Conservation (phyloP, 306 rosid genomes). For the Sophora flavescens region DNA sequence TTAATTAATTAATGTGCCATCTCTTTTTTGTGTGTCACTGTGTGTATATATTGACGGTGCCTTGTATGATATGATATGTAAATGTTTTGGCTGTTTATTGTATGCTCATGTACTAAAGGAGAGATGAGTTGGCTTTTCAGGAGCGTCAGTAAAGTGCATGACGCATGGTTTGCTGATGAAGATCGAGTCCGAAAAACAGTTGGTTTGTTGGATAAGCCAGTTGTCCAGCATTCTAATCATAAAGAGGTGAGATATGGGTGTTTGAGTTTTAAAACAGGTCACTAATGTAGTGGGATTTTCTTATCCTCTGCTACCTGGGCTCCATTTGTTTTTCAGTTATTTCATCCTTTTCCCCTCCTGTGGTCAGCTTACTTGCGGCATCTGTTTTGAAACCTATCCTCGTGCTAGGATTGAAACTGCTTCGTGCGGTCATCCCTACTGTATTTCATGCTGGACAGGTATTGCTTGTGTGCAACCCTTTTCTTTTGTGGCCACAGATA, state of each 20-base stretch:
- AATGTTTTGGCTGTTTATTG: conserved; percentile 14
- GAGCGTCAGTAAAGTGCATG: conserved; percentile 74
- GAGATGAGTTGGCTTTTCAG: conserved; percentile 46
- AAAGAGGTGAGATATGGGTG: conserved; percentile 53
- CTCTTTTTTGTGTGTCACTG: background rate
- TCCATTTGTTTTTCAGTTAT: conserved; percentile 12
- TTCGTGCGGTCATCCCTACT: conserved; percentile 79
- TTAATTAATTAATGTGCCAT: background rate
- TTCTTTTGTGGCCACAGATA: conserved; percentile 10
- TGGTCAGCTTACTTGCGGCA: conserved; percentile 70
- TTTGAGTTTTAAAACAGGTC: conserved; percentile 29
- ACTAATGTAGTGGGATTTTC: background rate
- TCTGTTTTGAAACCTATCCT: conserved; percentile 70
- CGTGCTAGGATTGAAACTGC: conserved; percentile 52
- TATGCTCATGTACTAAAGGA: conserved; percentile 23
- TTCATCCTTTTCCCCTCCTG: background rate
- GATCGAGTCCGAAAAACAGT: conserved; percentile 59
- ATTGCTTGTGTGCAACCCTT: conserved; percentile 20
- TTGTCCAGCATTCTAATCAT: conserved; percentile 45
- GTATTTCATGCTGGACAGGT: conserved; percentile 75
- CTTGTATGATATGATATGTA: conserved; percentile 23
- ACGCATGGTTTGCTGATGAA: conserved; percentile 87
- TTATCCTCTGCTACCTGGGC: conserved; percentile 11
- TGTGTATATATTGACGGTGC: conserved; percentile 13
- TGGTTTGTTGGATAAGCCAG: conserved; percentile 70